Evolutionary conservation across 352 stramenopile species (phyloP).

Genomic region (Pythium insidiosum): DNA sequence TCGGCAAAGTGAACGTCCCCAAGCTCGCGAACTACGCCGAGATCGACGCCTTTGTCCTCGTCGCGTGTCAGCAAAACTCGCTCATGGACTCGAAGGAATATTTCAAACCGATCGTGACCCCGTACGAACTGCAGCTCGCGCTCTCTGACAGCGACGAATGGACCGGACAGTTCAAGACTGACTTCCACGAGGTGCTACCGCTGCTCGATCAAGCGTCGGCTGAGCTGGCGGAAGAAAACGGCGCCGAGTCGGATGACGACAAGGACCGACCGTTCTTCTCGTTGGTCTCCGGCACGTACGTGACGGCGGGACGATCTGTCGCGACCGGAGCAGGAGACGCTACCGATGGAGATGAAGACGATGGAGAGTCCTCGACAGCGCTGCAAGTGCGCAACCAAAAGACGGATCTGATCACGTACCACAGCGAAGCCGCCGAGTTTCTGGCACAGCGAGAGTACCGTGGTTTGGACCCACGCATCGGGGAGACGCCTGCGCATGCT

Average conservation of each 20-base stretch:
- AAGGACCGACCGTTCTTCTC: constrained; percentile 80
- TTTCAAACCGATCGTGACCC: constrained; percentile 91
- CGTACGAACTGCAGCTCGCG: constrained; percentile 92
- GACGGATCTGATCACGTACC: constrained; percentile 49
- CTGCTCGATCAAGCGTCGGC: constrained; percentile 29
- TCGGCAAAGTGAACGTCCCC: constrained; percentile 96
- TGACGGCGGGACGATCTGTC: constrained; percentile 23
- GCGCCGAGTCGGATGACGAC: constrained; percentile 17
- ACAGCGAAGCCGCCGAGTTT: constrained; percentile 70
- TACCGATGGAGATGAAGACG: constrained; percentile 12
- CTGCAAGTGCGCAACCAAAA: constrained; percentile 49
- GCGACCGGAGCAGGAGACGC: no score
- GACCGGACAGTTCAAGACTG: constrained; percentile 78
- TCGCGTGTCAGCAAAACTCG: constrained; percentile 94
- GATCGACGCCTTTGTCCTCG: constrained; percentile 95
- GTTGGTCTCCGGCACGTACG: constrained; percentile 71
- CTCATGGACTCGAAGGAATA: constrained; percentile 91
- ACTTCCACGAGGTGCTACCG: constrained; percentile 77
- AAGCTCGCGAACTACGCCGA: constrained; percentile 98
- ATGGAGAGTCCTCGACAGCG: constrained; percentile 22
- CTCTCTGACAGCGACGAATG: constrained; percentile 84
- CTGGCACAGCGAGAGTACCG: constrained; percentile 62
- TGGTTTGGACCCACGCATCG: constrained; percentile 74
- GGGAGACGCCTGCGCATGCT: constrained; percentile 68
- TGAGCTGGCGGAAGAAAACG: constrained; percentile 17